Conservation (phyloP, 1,284 basidiomycete genomes). For the Moniliella sp. region DNA sequence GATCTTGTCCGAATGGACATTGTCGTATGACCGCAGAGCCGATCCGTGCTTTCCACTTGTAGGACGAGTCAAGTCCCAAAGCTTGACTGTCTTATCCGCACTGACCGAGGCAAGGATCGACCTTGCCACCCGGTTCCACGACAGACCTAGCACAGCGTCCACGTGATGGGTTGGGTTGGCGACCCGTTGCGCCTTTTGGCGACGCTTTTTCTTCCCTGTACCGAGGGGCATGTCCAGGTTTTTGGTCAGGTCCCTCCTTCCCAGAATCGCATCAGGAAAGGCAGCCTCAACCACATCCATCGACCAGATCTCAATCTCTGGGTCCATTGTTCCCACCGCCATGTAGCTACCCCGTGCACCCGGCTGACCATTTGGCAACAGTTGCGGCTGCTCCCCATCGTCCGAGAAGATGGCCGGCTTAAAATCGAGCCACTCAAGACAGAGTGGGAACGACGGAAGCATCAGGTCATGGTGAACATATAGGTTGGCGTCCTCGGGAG, state of each 20-base stretch:
- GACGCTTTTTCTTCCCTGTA: conserved; percentile 44
- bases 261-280: conserved; percentile 77
- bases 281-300: conserved; percentile 78
- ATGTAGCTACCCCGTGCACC: conserved; percentile 92
- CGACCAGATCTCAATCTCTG: conserved; percentile 96
- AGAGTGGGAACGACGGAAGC: conserved; percentile 88
- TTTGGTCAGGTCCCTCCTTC: conserved; percentile 43
- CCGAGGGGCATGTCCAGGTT: conserved; percentile 15
- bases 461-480: conserved; percentile 96
- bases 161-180: conserved; percentile 59
- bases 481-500: conserved; percentile 42
- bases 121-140: conserved; percentile 72
- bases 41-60: conserved; percentile 39
- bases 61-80: conserved; percentile 70
- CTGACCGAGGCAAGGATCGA: conserved; percentile 77
- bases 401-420: conserved; percentile 45
- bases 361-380: conserved; percentile 8
- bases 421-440: conserved; percentile 96
- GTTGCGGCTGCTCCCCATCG: conserved; percentile 14
- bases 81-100: conserved; percentile 81
- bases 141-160: conserved; percentile 70
- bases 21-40: conserved; percentile 58
- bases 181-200: conserved; percentile 54
- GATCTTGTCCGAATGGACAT: conserved; percentile 79
- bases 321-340: conserved; percentile 87